Base-by-base conservation (phyloP, 768 basidiomycete genomes). In the Sarcodon sp. region DNA sequence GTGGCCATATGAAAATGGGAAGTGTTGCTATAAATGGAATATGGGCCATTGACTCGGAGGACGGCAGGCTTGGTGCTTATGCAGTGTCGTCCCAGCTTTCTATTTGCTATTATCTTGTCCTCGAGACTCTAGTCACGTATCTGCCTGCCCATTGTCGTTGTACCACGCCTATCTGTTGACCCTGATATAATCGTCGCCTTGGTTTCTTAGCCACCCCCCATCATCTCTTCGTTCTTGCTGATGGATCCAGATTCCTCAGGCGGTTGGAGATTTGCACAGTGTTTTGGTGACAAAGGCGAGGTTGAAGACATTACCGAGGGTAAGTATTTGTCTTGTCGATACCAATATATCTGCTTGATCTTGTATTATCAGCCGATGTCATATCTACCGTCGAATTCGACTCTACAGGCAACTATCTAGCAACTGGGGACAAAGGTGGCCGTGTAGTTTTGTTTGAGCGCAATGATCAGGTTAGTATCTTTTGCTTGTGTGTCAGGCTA, bases 321-420 rank as follows among this genome's bases (percentile, higher is more conserved):
- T 92, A 53, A 51, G 75, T 60, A 38, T 44, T 48, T 15, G 31
- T 13, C 50, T 47, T 45, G 41, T 43, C 47, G 47, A 37, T 21
- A 35, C 43, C 46, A 53, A 52, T 49, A 60, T 51, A 54, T 57
- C 47, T 49, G 52, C 31, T 47, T 41, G 60, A 47, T 58, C 38
- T 49, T 47, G 50, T 34, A 54, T 59, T 57, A 53, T 5, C 69
- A 97, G 92, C 96, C 73, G 96, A 99, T 76, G 98, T 99, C 74
- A 99, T 99, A 67, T 98, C 96, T 45, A 96, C 94, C 51, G 96
- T 98, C 64, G 96, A 99, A 72, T 99, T 98, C 62, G 96, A 98
- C 67, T 94, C 96, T 50, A 96, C 96, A 46, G 96, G 96, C 46
- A 96, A 96, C 65, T 99, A 99, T 65, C 89, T 99, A 56, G 96